Base-by-base conservation (phyloP, 352 stramenopile species). In the Globisporangium perplexum region DNA sequence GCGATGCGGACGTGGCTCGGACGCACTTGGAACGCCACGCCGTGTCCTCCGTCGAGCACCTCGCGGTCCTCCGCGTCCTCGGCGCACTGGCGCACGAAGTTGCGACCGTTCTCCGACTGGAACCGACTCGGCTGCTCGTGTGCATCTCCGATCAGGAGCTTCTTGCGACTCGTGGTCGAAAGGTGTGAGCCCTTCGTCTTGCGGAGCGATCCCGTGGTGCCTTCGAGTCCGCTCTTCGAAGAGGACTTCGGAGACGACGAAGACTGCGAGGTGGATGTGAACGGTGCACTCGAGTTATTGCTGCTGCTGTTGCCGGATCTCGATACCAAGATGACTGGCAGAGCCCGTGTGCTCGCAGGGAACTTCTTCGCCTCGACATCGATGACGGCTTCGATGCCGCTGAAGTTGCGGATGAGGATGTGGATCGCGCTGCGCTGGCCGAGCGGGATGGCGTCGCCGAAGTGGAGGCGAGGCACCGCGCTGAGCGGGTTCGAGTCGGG, bases 331-430 rank as follows among this genome's bases (percentile, higher is more conserved):
- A 53, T 39, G 3, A 23, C 22, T 4, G 41, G 18, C 36, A 15
- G 20, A 12, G 11, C 7, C 15, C 14, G 4, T 28, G 18, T 14
- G 3, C 22, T 26, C 3, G 65, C 61, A 18, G 67, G 65, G 42
- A 79, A 90, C 43, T 72, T 74, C 53, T 86, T 87, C 2, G 78
- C 66, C 39, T 85, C 73, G 1, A 93, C 36, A 22, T 86, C 63
- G 10, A 91, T 48, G 5, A 72, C 55, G 0, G 83, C 79, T 39
- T 85, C 69, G 52, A 93, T 89, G 31, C 80, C 83, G 39, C 83
- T 91, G 30, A 82, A 80, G 57, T 91, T 91, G n/a, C 79, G 80
- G 22, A 93, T 68, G 3, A 89, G 45, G 8, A 93, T 57, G 41
- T 55, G 59, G 15, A 89, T 26, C 42, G 63, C 42, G 20, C 69